Evolutionary conservation across 148 eudicot genomes (phyloP), one percentile per base, ranked within the genome.

Genomic region (Persicaria tinctoria): DNA sequence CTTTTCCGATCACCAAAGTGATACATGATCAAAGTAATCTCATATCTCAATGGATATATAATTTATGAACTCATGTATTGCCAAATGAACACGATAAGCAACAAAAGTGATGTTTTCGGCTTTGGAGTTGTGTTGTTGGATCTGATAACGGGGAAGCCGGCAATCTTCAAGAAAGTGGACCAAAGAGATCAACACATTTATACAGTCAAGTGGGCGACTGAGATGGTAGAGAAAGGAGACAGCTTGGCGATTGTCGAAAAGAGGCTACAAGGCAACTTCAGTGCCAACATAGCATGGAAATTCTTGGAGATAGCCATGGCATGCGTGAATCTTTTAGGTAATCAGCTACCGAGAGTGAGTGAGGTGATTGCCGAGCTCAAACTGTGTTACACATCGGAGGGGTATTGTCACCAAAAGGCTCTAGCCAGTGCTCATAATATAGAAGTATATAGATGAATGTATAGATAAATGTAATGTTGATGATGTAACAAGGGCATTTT

Each of bases 51-150:
- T 9, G 20, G 23, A 46, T 72, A 74, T 78, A 76, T 66, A 46
- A 76, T 16, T 53, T 70, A 47, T 70, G 6, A 12, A 38, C 13
- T 6, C 17, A 66, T 48, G 47, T 66, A 66, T 41, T 66, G 70
- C 8, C 11, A 17, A 13, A 8, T 78, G 3, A 76, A 62, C 6
- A 51, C 68, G 5, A 55, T 81, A 59, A 76, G 75, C 11, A 78
- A 81, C 55, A 81, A 72, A 79, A 73, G 74, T 7, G 86, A 84
- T 45, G 78, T 81, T 1, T 79, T 79, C 72, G 82, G 79, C 54
- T 84, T 81, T 41, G 86, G 84, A 17, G 74, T 81, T 4, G 84
- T 84, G 13, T 66, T 84, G 55, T 51, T 84, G 66, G 82, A 84
- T 64, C 79, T 84, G 11, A 77, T 84, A 76, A 84, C 84, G 9